Evolutionary conservation across 768 basidiomycete species (phyloP).

Genomic region (Exidia glandulosa): DNA sequence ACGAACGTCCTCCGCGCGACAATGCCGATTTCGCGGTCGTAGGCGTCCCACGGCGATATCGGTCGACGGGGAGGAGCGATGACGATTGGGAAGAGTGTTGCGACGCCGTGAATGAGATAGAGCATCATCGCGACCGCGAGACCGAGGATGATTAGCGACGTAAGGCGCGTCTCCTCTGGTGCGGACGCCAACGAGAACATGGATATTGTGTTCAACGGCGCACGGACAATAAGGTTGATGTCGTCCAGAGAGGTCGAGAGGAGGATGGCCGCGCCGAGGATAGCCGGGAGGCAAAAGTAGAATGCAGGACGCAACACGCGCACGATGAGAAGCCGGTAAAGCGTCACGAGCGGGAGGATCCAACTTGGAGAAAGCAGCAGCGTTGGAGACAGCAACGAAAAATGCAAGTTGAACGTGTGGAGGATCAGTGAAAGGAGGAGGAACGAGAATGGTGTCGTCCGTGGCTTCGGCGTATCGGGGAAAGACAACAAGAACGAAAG

Average conservation of each 20-base stretch:
- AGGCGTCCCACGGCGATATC: slow-evolving; percentile 35
- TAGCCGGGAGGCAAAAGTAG: not conserved
- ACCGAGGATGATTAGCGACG: slow-evolving; percentile 24
- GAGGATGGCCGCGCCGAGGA: slow-evolving; percentile 11
- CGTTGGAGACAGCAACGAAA: not conserved
- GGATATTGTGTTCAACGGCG: slow-evolving; percentile 1
- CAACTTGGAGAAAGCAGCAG: not conserved
- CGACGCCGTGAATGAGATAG: not conserved
- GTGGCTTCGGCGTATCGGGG: slow-evolving; percentile 27
- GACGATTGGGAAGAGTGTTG: not conserved
- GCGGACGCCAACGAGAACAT: slow-evolving; percentile 16
- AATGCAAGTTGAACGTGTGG: slow-evolving; percentile 16
- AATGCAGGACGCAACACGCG: not conserved
- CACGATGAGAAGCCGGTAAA: not conserved
- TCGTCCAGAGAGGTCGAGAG: slow-evolving; percentile 40
- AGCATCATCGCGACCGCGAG: slow-evolving; percentile 9
- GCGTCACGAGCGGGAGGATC: not conserved
- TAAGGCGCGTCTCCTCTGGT: slow-evolving; percentile 38
- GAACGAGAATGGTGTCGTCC: slow-evolving; percentile 38
- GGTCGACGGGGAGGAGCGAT: slow-evolving; percentile 12
- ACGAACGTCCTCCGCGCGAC: slow-evolving; percentile 33
- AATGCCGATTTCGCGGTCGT: slow-evolving; percentile 30
- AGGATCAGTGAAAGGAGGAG: slow-evolving; percentile 40
- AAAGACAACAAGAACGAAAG: slow-evolving; percentile 30
- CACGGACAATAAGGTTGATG: slow-evolving; percentile 16